These are phyloP conservation scores for Dalbergia oliveri DNA, from an alignment of 306 rosid genomes.

Conservation along the genomic window DNA sequence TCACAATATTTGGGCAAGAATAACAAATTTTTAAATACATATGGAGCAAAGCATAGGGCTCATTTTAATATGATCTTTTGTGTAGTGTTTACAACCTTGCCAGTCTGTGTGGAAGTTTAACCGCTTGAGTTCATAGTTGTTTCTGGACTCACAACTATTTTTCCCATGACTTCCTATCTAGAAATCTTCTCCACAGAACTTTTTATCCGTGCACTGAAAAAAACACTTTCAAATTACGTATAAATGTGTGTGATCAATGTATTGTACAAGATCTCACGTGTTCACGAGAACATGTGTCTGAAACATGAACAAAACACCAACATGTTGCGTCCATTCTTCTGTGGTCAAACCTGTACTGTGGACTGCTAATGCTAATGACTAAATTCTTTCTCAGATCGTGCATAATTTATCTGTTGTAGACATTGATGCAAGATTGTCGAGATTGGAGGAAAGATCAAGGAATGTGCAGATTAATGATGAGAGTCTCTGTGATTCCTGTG, in stretches of 20 bases:
- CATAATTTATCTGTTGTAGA: constrained; percentile 89
- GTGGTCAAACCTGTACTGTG: constrained; percentile 22
- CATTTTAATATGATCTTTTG: constrained; percentile 16
- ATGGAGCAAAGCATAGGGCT: background rate
- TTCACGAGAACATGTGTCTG: background rate
- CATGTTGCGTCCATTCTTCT: background rate
- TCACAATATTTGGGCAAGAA: constrained; percentile 9
- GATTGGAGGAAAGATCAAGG: constrained; percentile 97
- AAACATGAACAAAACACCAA: background rate
- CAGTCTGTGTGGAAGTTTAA: constrained; percentile 28
- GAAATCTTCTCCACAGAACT: constrained; percentile 21
- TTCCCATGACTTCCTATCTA: constrained; percentile 24
- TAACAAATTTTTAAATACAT: background rate
- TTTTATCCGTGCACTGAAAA: background rate
- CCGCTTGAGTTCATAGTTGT: constrained; percentile 15
- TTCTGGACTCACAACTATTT: constrained; percentile 15
- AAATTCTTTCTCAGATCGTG: constrained; percentile 70
- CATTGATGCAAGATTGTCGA: constrained; percentile 89
- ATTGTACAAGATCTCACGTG: background rate
- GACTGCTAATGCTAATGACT: constrained; percentile 18
- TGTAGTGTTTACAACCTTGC: constrained; percentile 3
- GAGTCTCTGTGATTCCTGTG: constrained; percentile 95
- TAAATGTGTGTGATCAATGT: background rate
- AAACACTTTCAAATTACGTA: background rate
- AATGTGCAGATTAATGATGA: constrained; percentile 93